Percentiles rank a stretch among this genome's conserved stretches.
Conservation (phyloP, 2,329 filamentous ascomycete genomes). For the Pleurostoma richardsiae region DNA sequence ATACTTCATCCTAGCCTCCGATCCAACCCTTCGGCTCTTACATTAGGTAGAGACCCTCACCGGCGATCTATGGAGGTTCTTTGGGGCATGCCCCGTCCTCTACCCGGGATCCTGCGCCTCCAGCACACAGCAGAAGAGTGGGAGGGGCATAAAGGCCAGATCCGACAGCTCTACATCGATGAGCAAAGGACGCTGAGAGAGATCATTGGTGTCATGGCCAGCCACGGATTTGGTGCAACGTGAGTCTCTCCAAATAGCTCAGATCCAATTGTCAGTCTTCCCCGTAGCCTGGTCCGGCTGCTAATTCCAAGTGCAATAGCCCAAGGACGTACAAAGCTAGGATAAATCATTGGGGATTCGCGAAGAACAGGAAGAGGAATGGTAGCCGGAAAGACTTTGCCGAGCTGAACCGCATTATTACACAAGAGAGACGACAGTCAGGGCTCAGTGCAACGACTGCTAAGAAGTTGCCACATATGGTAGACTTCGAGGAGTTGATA, state of each 20-base stretch:
- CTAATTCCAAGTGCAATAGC: slow-evolving; percentile 9
- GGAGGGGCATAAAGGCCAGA: slow-evolving; percentile 3
- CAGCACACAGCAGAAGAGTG: slow-evolving; percentile 6
- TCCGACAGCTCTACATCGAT: slow-evolving; percentile 6
- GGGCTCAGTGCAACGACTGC: no score
- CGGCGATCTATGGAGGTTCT: no score
- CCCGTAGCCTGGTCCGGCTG: not conserved
- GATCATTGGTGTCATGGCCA: slow-evolving; percentile 5
- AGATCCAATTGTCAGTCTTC: not conserved
- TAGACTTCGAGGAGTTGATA: no score
- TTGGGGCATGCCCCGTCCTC: no score
- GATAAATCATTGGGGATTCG: slow-evolving; percentile 50
- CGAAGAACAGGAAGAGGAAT: slow-evolving; percentile 42
- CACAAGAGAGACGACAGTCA: no score
- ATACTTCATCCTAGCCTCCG: no score
- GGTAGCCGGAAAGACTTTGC: no score
- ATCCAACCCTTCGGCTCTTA: no score
- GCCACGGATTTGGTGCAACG: slow-evolving; percentile 6
- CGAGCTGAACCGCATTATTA: no score
- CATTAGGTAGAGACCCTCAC: no score
- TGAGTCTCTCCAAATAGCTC: not conserved
- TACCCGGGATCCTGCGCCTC: no score
- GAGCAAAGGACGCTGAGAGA: slow-evolving; percentile 5
- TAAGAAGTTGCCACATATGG: no score
- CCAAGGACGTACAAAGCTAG: slow-evolving; percentile 53